A percentile compares a stretch with the other conserved stretches of the same genome.
Conservation (phyloP, 139 green algal genomes). For the Parachlorella kessleri region DNA sequence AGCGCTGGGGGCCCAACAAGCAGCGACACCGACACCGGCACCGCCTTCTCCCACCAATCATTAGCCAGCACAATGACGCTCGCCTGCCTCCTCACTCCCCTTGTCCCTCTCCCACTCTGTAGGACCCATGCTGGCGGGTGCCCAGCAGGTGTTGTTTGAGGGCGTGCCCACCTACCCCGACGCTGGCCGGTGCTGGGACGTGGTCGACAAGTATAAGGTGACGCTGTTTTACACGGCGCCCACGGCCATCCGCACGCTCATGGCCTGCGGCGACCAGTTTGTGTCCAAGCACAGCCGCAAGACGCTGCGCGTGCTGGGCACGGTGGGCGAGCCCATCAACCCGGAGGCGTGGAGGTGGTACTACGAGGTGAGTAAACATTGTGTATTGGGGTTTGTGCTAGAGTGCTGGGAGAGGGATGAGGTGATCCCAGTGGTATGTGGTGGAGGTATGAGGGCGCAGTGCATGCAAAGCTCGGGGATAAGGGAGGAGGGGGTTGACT, state of each 20-base stretch:
- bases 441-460: no score
- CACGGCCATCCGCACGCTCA: conserved; percentile 91
- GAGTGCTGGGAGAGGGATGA: no score
- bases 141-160: conserved; percentile 90
- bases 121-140: conserved; percentile 87
- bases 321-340: conserved; percentile 99
- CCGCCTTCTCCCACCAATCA: no score
- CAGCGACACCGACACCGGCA: no score
- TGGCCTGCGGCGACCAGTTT: conserved; percentile 79
- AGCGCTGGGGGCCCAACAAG: no score
- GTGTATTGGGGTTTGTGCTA: no score
- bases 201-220: conserved; percentile 90
- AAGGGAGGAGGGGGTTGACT: no score
- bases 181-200: conserved; percentile 89
- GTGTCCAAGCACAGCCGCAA: conserved; percentile 58
- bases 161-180: conserved; percentile 89
- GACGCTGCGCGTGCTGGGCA: conserved; percentile 86
- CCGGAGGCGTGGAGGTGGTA: conserved; percentile 98
- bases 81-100: not conserved
- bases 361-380: conserved; percentile 55
- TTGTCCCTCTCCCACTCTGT: not conserved
- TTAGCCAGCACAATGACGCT: no score
- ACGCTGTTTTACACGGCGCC: conserved; percentile 96
- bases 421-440: no score
- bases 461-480: no score